These are phyloP conservation scores for Phanerochaete sordida DNA, from an alignment of 768 basidiomycete species.

Conservation along the genomic window DNA sequence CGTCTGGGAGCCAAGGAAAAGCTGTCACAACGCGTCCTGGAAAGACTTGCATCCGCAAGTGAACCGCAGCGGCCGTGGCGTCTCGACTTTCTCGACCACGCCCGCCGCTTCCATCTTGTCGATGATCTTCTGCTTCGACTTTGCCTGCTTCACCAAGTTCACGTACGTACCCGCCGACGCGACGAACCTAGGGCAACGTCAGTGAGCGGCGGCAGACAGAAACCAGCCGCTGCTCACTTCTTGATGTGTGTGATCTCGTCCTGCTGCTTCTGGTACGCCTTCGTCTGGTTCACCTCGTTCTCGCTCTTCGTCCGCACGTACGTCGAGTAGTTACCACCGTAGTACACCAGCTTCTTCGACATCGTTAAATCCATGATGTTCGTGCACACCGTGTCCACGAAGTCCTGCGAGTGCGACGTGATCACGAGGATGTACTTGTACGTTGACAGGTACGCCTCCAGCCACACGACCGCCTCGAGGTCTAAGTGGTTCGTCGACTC, in stretches of 20 bases:
- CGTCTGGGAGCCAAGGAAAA: too few species aligned
- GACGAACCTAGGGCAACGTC: conserved; percentile 64
- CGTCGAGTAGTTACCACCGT: conserved; percentile 95
- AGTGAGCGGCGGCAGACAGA: background rate
- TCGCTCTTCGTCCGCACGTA: conserved; percentile 94
- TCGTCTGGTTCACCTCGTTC: conserved; percentile 99
- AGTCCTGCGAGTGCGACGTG: conserved; percentile 98
- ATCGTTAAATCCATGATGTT: conserved; percentile 95
- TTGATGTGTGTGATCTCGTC: conserved; percentile 99
- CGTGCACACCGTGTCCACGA: conserved; percentile 97
- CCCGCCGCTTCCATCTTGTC: conserved; percentile 99
- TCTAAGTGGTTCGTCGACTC: conserved; percentile 94
- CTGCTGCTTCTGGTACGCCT: conserved; percentile 97
- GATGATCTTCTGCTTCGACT: conserved; percentile 99
- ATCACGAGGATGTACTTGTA: conserved; percentile 99
- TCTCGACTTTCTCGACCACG: conserved; percentile 88
- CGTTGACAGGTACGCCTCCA: conserved; percentile 95
- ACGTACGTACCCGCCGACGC: conserved; percentile 99
- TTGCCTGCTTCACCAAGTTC: conserved; percentile 97
- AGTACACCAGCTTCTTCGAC: conserved; percentile 92
- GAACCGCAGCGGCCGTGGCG: conserved; percentile 73
- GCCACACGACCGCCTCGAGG: conserved; percentile 97
- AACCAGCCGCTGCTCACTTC: conserved; percentile 52
- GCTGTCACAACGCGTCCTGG: too few species aligned
- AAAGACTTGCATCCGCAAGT: too few species aligned